Conservation (phyloP, 192 early-diverging fungal species). For the Coemansia sp. region DNA sequence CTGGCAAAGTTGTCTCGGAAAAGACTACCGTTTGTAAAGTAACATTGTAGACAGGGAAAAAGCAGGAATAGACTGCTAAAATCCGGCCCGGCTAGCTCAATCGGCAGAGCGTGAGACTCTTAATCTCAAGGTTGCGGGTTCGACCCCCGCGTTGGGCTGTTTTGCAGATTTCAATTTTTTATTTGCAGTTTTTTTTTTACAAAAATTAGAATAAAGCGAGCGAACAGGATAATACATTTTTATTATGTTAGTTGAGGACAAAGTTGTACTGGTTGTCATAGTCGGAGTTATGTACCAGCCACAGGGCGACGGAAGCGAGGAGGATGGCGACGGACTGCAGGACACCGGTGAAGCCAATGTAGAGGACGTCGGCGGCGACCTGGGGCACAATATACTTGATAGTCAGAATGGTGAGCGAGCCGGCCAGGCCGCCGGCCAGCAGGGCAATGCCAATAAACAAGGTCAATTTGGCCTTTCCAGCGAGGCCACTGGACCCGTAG, state of each 20-base stretch:
- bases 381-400: conserved; percentile 53
- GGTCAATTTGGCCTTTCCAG: conserved; percentile 51
- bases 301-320: conserved; percentile 38
- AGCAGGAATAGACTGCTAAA: too few relatives aligned
- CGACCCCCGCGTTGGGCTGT: background rate
- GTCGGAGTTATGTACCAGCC: conserved; percentile 53
- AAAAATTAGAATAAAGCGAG: too few relatives aligned
- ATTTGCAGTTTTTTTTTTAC: background rate
- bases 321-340: conserved; percentile 44
- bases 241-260: conserved; percentile 49
- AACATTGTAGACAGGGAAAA: too few relatives aligned
- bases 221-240: too few relatives aligned
- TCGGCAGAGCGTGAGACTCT: background rate
- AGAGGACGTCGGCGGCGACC: conserved; percentile 34
- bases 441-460: conserved; percentile 55
- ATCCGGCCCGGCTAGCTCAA: conserved; percentile 3
- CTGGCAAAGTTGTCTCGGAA: too few relatives aligned
- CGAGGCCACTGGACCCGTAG: conserved; percentile 33
- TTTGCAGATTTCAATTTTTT: background rate
- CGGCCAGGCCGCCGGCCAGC: conserved; percentile 52
- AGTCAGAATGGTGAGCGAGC: conserved; percentile 48
- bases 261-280: conserved; percentile 52
- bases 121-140: conserved; percentile 1
- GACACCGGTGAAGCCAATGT: conserved; percentile 49
- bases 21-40: too few relatives aligned